Base-by-base conservation (phyloP, 108 stramenopile species). In the Cyclotella kingstonii region DNA sequence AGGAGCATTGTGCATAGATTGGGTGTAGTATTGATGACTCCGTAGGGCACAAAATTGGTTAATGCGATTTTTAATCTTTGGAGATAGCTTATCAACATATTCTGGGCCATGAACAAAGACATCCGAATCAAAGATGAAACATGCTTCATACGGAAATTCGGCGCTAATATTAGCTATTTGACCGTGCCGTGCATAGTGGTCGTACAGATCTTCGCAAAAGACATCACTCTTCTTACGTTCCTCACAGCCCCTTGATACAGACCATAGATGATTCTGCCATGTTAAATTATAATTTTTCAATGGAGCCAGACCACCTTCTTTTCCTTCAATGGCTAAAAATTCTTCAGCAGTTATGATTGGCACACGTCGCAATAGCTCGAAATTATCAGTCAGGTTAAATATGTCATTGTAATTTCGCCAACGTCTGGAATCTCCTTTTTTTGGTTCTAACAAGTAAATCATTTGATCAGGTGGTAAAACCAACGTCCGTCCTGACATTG, bases 381-480 rank as follows among this genome's bases (percentile, higher is more conserved):
- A 56, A 51, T 77, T 70, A 4, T 77, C 62, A 1, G 65, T 66
- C 10, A 72, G 21, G 36, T 72, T 72, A 26, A 63, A 63, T 11
- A 78, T 46, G 36, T 76, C 62, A 26, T 55, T 71, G 36, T 78
- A 84, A 21, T 60, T 60, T 2, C 78, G 68, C 30, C 78, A 77
- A 10, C 44, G 49, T 34, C 69, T 47, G 6, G 63, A 70, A 43
- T 73, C 61, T 21, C 72, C 76, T 31, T 54, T 66, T 21, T 70
- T 66, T 17, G 64, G 54, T 21, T 79, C 73, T 49, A 95, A 47
- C 5, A 95, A 36, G 54, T 95, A 95, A 19, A 92, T 59, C 0
- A 72, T 68, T 31, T 82, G 66, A 34, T 84, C 84, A 15, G 95
- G 95, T 19, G 95, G 95, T 31, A 96, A 51, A 1, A 96, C 92